Percentiles rank a stretch among this genome's conserved stretches.
Evolutionary conservation across 768 basidiomycete species (phyloP).

Genomic region (Rubroboletus pulcherrimus): DNA sequence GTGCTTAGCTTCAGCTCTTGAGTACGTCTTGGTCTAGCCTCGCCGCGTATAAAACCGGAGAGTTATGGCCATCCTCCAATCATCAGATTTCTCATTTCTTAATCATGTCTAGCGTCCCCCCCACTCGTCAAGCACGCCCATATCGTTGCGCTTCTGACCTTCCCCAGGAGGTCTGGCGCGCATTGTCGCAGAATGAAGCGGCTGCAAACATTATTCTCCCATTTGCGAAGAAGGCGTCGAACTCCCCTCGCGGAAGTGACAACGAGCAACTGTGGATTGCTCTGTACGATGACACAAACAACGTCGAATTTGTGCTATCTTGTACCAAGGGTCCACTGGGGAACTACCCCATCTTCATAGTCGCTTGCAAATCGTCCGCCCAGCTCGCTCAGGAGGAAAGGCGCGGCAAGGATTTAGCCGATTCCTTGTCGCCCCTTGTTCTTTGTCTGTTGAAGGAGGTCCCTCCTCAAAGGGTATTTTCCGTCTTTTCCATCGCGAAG

Average conservation of each 20-base stretch:
- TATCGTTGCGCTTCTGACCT: constrained; percentile 17
- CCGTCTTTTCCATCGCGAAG: constrained; percentile 55
- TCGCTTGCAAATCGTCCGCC: constrained; percentile 12
- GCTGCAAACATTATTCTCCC: constrained; percentile 41
- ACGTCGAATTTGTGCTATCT: constrained; percentile 9
- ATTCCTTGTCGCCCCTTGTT: constrained; percentile 11
- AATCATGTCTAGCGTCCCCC: constrained; percentile 14
- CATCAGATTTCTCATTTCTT: constrained; percentile 1
- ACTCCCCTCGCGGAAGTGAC: background rate
- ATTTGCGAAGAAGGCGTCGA: constrained; percentile 31
- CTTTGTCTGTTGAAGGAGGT: constrained; percentile 11
- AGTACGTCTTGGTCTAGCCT: background rate
- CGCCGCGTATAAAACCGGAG: constrained; percentile 8
- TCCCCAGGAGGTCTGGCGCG: constrained; percentile 25
- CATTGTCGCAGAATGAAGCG: constrained; percentile 27
- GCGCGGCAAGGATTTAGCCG: background rate
- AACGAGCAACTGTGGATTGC: constrained; percentile 32
- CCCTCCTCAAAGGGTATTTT: constrained; percentile 37
- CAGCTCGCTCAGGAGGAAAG: constrained; percentile 14
- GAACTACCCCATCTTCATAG: constrained; percentile 14
- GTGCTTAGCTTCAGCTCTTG: background rate
- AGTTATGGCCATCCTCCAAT: constrained; percentile 1
- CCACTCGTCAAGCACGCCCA: background rate
- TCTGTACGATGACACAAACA: constrained; percentile 16
- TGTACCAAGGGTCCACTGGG: constrained; percentile 2